These are phyloP conservation scores for Warburgia ugandensis DNA, from an alignment of 164 flowering plant genomes.

Conservation along the genomic window DNA sequence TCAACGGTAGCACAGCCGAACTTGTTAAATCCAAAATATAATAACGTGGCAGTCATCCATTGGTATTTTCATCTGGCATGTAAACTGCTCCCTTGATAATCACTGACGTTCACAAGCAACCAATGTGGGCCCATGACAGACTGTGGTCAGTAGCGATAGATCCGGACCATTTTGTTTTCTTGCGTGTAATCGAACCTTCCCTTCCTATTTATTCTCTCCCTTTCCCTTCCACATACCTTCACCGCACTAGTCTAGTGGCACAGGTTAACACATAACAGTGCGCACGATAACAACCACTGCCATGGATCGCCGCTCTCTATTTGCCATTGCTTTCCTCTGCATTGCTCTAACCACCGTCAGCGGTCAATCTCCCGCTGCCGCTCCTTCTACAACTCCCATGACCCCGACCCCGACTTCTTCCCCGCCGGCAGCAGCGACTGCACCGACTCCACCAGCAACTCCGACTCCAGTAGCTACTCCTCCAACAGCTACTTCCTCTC, in stretches of 20 bases:
- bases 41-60: too few relatives aligned
- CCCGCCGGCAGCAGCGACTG: constrained; percentile 17
- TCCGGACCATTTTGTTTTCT: constrained; percentile 6
- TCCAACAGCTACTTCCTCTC: constrained; percentile 3
- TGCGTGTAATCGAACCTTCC: too few relatives aligned
- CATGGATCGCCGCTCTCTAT: constrained; percentile 16
- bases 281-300: neutral
- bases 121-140: constrained; percentile 11
- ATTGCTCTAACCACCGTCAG: constrained; percentile 25
- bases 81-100: too few relatives aligned
- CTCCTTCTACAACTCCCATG: constrained; percentile 17
- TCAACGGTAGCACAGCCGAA: too few relatives aligned
- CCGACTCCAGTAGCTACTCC: constrained; percentile 23
- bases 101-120: too few relatives aligned
- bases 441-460: constrained; percentile 12
- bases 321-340: constrained; percentile 28
- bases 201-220: neutral
- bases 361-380: too few relatives aligned
- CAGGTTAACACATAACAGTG: constrained; percentile 1
- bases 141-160: constrained; percentile 17
- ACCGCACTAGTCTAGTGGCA: too few relatives aligned
- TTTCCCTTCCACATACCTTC: too few relatives aligned
- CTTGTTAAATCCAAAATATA: too few relatives aligned
- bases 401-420: constrained; percentile 14
- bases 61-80: too few relatives aligned